phyloP scores from a whole-genome alignment of 73 alveolate genomes.

The Paramecium biaurelia region DNA sequence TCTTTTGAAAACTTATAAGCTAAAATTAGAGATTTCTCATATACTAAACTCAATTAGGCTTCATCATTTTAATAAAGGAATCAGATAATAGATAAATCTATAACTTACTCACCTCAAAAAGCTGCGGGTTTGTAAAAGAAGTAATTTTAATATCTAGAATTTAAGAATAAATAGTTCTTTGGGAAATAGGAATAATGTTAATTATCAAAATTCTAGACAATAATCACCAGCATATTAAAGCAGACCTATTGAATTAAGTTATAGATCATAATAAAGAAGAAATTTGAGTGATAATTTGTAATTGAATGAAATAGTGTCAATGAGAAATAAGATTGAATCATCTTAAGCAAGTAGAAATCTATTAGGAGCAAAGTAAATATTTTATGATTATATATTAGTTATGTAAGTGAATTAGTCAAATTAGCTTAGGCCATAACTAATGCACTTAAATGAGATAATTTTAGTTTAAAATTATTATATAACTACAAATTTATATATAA shows the following conservation, averaged over 20 bases:
- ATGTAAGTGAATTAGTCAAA: slow-evolving; percentile 26
- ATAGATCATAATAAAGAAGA: neutral
- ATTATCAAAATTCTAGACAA: neutral
- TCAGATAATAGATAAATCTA: neutral
- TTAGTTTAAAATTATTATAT: neutral
- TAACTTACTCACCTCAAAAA: neutral
- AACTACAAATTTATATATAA: neutral
- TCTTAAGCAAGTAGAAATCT: neutral
- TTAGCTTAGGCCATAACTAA: slow-evolving; percentile 23
- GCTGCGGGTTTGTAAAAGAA: neutral
- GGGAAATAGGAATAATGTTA: neutral
- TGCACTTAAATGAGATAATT: neutral
- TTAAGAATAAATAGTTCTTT: neutral
- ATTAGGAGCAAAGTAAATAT: neutral
- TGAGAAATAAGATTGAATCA: slow-evolving; percentile 23
- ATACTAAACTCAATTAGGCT: neutral
- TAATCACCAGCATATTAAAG: neutral
- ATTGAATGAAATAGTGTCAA: slow-evolving; percentile 4
- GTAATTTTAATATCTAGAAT: neutral
- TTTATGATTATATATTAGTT: neutral
- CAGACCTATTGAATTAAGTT: neutral
- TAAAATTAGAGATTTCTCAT: slow-evolving; percentile 36
- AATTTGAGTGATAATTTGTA: neutral
- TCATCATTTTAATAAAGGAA: neutral
- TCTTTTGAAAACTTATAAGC: slow-evolving; percentile 37